phyloP scores from a whole-genome alignment of 1,284 basidiomycete species.

The Xanthoconium separans region DNA sequence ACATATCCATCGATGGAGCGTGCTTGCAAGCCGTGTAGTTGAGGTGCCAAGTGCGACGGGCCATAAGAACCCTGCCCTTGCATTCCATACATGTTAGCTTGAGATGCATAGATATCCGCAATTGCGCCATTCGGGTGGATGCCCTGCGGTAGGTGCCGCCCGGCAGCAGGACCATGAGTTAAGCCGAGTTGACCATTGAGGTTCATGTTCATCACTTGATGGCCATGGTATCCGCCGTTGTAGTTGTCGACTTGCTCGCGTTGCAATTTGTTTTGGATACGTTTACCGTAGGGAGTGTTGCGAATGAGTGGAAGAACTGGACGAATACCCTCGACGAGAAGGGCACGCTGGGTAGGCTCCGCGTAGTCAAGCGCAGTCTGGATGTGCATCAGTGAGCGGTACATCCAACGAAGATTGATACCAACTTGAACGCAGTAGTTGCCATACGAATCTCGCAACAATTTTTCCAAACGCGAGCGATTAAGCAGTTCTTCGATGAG shows the following conservation, averaged over 20 bases:
- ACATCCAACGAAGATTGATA: slow-evolving; percentile 3
- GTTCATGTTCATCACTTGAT: slow-evolving; percentile 59
- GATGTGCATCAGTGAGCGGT: slow-evolving; percentile 2
- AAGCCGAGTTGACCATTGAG: slow-evolving; percentile 56
- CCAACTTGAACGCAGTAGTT: slow-evolving; percentile 90
- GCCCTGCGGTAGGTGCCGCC: slow-evolving; percentile 55
- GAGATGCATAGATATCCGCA: slow-evolving; percentile 65
- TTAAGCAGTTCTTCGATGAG: slow-evolving; percentile 96
- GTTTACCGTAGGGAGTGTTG: slow-evolving; percentile 97
- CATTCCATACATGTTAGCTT: slow-evolving; percentile 58
- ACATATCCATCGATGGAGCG: slow-evolving; percentile 78
- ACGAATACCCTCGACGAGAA: slow-evolving; percentile 91
- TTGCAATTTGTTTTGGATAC: slow-evolving; percentile 96
- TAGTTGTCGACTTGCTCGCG: slow-evolving; percentile 83
- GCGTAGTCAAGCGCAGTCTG: slow-evolving; percentile 96
- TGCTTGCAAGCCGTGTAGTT: slow-evolving; percentile 59
- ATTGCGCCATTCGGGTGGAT: slow-evolving; percentile 58
- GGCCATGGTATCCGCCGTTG: slow-evolving; percentile 54
- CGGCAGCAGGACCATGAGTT: slow-evolving; percentile 37
- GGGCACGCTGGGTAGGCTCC: slow-evolving; percentile 80
- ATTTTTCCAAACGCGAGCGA: slow-evolving; percentile 91
- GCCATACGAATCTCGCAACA: slow-evolving; percentile 92
- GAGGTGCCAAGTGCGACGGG: slow-evolving; percentile 43
- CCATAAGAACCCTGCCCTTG: slow-evolving; percentile 48
- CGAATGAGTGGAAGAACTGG: slow-evolving; percentile 95